These are phyloP conservation scores for Schoenoplectus triqueter DNA, from an alignment of 202 grass and related monocot genomes.

Conservation along the genomic window DNA sequence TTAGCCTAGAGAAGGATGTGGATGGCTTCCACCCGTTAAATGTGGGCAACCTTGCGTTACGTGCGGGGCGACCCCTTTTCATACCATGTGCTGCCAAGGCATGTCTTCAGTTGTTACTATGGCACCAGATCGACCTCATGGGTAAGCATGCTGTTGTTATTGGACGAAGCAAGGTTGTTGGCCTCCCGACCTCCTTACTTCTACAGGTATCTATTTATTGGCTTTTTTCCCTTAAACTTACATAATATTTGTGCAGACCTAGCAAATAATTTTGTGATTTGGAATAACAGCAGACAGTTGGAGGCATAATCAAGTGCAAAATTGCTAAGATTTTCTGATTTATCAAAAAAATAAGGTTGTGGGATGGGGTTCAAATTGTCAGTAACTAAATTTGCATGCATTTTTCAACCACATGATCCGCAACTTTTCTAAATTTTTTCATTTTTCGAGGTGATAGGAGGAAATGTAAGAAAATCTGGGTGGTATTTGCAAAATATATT, in stretches of 20 bases:
- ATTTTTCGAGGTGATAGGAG: not conserved
- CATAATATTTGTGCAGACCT: not conserved
- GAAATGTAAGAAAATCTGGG: not conserved
- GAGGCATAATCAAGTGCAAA: not conserved
- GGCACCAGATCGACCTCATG: constrained; percentile 67
- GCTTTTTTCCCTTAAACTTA: not conserved
- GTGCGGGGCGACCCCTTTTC: constrained; percentile 71
- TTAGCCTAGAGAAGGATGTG: constrained; percentile 87
- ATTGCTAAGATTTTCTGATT: not conserved
- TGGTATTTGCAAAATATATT: constrained; percentile 6
- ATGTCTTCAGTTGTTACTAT: constrained; percentile 74
- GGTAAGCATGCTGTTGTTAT: constrained; percentile 86
- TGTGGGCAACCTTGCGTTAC: constrained; percentile 84
- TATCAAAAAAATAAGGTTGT: not conserved
- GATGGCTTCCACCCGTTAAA: constrained; percentile 94
- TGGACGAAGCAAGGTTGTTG: constrained; percentile 95
- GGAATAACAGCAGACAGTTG: not conserved
- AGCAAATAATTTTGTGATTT: constrained; percentile 2
- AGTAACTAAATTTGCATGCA: not conserved
- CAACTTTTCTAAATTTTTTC: not conserved
- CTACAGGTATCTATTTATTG: constrained; percentile 56
- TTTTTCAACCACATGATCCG: constrained; percentile 1
- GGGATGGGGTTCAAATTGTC: not conserved
- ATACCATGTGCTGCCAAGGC: constrained; percentile 92
- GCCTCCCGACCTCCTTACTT: constrained; percentile 83